phyloP scores from a whole-genome alignment of 2,329 filamentous ascomycete species.

The Macroventuria anomochaeta region DNA sequence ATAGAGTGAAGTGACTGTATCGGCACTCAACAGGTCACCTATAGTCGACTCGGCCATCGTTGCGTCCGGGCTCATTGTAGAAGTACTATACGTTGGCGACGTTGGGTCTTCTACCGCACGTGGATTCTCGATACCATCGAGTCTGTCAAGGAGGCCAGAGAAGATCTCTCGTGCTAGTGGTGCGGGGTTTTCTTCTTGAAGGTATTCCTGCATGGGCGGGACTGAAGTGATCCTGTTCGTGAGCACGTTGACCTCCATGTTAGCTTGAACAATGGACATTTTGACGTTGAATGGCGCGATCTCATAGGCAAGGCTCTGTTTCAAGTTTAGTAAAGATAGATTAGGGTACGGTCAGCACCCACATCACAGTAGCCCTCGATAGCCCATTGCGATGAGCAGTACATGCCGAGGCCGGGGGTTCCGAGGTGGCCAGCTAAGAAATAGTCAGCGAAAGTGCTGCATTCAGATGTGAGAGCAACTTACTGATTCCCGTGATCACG shows the following conservation, averaged over 20 bases:
- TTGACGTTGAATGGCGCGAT: conserved; percentile 95
- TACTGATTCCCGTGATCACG: conserved; percentile 82
- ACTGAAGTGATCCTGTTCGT: conserved; percentile 87
- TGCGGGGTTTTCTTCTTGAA: conserved; percentile 73
- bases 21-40: conserved; percentile 55
- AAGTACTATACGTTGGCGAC: conserved; percentile 38
- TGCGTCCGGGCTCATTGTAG: conserved; percentile 37
- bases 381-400: conserved; percentile 92
- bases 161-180: conserved; percentile 85
- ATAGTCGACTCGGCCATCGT: conserved; percentile 44
- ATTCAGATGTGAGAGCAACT: conserved; percentile 6
- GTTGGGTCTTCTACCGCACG: conserved; percentile 40
- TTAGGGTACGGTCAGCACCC: not conserved
- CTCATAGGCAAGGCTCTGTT: conserved; percentile 82
- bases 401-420: conserved; percentile 88
- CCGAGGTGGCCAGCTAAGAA: conserved; percentile 78
- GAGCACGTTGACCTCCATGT: conserved; percentile 87
- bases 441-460: conserved; percentile 18
- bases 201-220: conserved; percentile 75
- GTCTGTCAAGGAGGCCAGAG: conserved; percentile 75
- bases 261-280: conserved; percentile 93
- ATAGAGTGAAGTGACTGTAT: conserved; percentile 70
- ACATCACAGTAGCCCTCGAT: conserved; percentile 95
- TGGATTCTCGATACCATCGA: conserved; percentile 64
- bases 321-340: not conserved